These are phyloP conservation scores for Galium porrigens DNA, from an alignment of 305 asterid genomes.

Conservation along the genomic window DNA sequence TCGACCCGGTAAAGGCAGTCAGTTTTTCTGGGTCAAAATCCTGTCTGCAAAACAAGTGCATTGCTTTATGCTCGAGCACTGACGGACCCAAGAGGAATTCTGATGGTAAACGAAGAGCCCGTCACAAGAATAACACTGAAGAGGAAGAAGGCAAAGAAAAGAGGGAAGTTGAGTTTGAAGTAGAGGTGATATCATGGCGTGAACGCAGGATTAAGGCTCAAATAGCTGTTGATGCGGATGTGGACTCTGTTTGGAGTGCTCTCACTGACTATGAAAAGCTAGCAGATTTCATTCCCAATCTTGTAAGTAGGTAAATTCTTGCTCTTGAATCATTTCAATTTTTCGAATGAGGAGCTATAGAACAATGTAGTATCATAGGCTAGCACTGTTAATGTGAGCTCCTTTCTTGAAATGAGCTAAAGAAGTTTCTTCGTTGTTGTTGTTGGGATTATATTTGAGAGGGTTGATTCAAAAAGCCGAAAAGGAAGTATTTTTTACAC, in stretches of 20 bases:
- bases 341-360: neutral
- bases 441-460: too few relatives aligned
- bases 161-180: conserved; percentile 51
- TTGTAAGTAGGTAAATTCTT: conserved; percentile 48
- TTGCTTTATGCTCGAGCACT: rapidly evolving
- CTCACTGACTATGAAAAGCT: conserved; percentile 89
- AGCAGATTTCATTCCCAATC: conserved; percentile 90
- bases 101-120: conserved; percentile 16
- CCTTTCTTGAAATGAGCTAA: too few relatives aligned
- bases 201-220: conserved; percentile 68
- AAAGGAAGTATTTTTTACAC: neutral
- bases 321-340: neutral
- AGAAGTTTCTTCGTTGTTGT: too few relatives aligned
- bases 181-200: conserved; percentile 78
- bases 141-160: conserved; percentile 28
- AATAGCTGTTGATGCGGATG: conserved; percentile 53
- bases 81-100: conserved; percentile 27
- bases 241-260: conserved; percentile 58
- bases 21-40: too few relatives aligned
- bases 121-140: conserved; percentile 13
- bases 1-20: conserved; percentile 9
- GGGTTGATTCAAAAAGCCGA: too few relatives aligned
- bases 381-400: too few relatives aligned
- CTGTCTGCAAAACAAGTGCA: too few relatives aligned
- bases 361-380: neutral